Conservation (phyloP, 768 basidiomycete species). For the Rossbeevera mucosa region DNA sequence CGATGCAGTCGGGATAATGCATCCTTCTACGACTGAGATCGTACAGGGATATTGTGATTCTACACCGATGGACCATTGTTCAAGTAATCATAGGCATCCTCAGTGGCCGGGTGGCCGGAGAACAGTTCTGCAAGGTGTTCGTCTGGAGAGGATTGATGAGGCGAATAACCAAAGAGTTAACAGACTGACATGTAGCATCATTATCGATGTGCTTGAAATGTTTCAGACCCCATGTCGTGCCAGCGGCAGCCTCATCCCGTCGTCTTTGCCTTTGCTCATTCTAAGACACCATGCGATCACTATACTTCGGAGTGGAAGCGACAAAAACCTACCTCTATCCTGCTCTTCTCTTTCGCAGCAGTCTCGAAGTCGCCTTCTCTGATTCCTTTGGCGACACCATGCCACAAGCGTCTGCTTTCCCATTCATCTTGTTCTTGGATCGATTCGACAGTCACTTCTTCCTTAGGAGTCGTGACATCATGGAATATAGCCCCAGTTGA, state of each 20-base stretch:
- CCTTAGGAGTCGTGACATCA: slow-evolving; percentile 68
- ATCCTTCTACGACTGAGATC: slow-evolving; percentile 1
- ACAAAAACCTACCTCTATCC: slow-evolving; percentile 68
- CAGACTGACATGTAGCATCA: slow-evolving; percentile 66
- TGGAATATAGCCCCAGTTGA: slow-evolving; percentile 58
- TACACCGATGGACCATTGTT: slow-evolving; percentile 43
- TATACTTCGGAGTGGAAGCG: background rate
- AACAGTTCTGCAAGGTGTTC: slow-evolving; percentile 59
- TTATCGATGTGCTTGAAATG: slow-evolving; percentile 69
- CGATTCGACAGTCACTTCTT: slow-evolving; percentile 64
- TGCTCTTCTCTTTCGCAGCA: slow-evolving; percentile 83
- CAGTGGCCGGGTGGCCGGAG: slow-evolving; percentile 61
- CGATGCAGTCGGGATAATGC: background rate
- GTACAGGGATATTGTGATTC: slow-evolving; percentile 1
- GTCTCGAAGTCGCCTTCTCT: slow-evolving; percentile 85
- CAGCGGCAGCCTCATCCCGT: slow-evolving; percentile 73
- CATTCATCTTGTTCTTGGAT: slow-evolving; percentile 68
- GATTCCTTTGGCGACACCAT: slow-evolving; percentile 84
- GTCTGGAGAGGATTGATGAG: slow-evolving; percentile 33
- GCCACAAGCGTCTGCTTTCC: slow-evolving; percentile 87
- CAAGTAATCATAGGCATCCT: slow-evolving; percentile 73
- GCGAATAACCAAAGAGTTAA: background rate
- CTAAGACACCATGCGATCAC: slow-evolving; percentile 37
- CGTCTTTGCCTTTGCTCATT: slow-evolving; percentile 90
- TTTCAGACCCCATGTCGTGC: slow-evolving; percentile 67